These are phyloP conservation scores for Phycomyces blakesleeanus DNA, from an alignment of 192 early-diverging fungal species.

Conservation along the genomic window DNA sequence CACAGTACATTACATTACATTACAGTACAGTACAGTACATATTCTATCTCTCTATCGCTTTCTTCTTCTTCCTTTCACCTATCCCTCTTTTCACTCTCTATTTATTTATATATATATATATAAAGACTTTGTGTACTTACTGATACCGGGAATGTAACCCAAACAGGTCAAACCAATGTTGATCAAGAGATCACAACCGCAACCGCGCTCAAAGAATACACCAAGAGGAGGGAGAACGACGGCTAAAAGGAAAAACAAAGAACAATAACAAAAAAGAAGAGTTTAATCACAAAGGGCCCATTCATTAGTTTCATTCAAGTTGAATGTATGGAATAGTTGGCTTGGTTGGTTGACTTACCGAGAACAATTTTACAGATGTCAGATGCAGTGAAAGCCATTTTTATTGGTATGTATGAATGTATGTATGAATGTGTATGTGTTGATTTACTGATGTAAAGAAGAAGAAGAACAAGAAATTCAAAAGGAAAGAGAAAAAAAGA, in stretches of 20 bases:
- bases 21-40: background rate
- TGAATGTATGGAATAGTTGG: too few relatives aligned
- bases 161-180: constrained; percentile 65
- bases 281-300: too few relatives aligned
- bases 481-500: too few relatives aligned
- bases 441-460: too few relatives aligned
- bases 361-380: constrained; percentile 33
- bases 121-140: constrained; percentile 17
- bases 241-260: constrained; percentile 20
- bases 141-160: constrained; percentile 61
- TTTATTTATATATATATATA: too few relatives aligned
- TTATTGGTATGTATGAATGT: too few relatives aligned
- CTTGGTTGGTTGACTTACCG: constrained; percentile 25
- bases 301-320: background rate
- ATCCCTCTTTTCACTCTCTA: too few relatives aligned
- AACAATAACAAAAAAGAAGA: too few relatives aligned
- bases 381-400: constrained; percentile 32
- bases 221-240: constrained; percentile 35
- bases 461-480: too few relatives aligned
- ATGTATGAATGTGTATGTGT: too few relatives aligned
- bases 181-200: constrained; percentile 50
- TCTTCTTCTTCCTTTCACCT: too few relatives aligned
- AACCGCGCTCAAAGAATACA: constrained; percentile 35
- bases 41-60: background rate
- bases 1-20: too few relatives aligned